phyloP scores from a whole-genome alignment of 2,329 filamentous ascomycete genomes.

The Sphaerulina musiva region DNA sequence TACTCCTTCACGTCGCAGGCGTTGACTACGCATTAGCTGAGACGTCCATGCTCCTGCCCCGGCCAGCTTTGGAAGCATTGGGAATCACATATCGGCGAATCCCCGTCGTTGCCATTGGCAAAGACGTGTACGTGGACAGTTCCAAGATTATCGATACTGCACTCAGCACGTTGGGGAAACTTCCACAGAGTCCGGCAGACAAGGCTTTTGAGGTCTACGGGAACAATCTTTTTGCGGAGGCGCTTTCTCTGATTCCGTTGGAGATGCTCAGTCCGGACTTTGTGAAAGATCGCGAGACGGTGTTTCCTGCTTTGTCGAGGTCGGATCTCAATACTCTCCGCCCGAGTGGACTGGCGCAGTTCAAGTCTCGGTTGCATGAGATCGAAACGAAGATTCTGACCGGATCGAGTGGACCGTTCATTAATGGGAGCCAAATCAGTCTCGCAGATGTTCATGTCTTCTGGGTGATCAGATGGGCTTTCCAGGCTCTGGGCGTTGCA shows the following conservation, averaged over 20 bases:
- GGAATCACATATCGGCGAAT: constrained; percentile 32
- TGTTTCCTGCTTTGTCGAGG: constrained; percentile 26
- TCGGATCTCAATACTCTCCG: constrained; percentile 21
- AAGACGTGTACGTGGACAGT: constrained; percentile 30
- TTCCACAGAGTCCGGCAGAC: constrained; percentile 23
- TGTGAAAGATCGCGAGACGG: constrained; percentile 25
- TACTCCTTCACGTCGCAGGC: constrained; percentile 23
- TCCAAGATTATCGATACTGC: constrained; percentile 23
- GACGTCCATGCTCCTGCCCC: constrained; percentile 27
- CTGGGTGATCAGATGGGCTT: constrained; percentile 24
- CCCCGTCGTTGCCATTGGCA: constrained; percentile 29
- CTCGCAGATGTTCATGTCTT: constrained; percentile 28
- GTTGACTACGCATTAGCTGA: constrained; percentile 24
- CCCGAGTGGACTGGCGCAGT: constrained; percentile 22
- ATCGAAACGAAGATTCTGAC: constrained; percentile 23
- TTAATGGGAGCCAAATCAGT: constrained; percentile 20
- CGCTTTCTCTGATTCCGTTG: constrained; percentile 23
- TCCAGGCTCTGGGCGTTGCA: constrained; percentile 20
- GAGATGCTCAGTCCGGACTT: constrained; percentile 21
- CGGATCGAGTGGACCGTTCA: constrained; percentile 19
- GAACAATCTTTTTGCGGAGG: constrained; percentile 21
- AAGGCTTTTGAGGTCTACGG: constrained; percentile 29
- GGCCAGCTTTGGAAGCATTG: constrained; percentile 27
- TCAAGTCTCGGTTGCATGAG: constrained; percentile 20
- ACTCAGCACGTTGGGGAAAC: constrained; percentile 13